These are phyloP conservation scores for Zoysia japonica DNA, from an alignment of 176 grass and related monocot genomes.

Conservation along the genomic window DNA sequence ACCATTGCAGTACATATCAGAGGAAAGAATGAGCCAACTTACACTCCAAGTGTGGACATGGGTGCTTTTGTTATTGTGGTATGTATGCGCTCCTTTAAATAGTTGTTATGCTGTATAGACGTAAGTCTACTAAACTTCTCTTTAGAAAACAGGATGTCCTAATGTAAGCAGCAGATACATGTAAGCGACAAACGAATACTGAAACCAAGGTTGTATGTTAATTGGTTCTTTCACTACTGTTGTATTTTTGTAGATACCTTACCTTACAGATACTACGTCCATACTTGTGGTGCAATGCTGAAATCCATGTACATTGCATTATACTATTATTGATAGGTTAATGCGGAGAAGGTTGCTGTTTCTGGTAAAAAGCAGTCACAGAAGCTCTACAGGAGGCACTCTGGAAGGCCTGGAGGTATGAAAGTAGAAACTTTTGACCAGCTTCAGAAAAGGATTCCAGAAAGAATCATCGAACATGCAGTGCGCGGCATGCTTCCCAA, in stretches of 20 bases:
- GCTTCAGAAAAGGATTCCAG: conserved; percentile 95
- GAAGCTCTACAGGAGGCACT: conserved; percentile 96
- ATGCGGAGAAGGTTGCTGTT: conserved; percentile 96
- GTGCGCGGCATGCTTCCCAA: conserved; percentile 98
- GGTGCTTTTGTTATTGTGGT: conserved; percentile 99
- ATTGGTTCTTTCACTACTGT: not conserved
- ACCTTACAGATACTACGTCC: not conserved
- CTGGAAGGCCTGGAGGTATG: conserved; percentile 95
- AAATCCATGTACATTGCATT: not conserved
- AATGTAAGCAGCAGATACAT: not conserved
- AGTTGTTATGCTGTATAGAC: not conserved
- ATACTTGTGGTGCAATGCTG: conserved; percentile 1
- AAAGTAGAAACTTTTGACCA: conserved; percentile 95
- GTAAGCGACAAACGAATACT: conserved; percentile 10
- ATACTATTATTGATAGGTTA: conserved; percentile 58
- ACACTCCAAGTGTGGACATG: conserved; percentile 98
- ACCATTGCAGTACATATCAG: conserved; percentile 96
- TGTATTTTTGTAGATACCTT: conserved; percentile 22
- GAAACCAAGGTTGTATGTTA: not conserved
- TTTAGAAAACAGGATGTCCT: not conserved
- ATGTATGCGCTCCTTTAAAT: conserved; percentile 26
- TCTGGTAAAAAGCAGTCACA: conserved; percentile 90
- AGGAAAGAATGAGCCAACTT: conserved; percentile 94
- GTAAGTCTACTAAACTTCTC: not conserved
- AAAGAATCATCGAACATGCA: conserved; percentile 96